Evolutionary conservation across 805 yeast species (phyloP).

Genomic region (Metschnikowia lunata): DNA sequence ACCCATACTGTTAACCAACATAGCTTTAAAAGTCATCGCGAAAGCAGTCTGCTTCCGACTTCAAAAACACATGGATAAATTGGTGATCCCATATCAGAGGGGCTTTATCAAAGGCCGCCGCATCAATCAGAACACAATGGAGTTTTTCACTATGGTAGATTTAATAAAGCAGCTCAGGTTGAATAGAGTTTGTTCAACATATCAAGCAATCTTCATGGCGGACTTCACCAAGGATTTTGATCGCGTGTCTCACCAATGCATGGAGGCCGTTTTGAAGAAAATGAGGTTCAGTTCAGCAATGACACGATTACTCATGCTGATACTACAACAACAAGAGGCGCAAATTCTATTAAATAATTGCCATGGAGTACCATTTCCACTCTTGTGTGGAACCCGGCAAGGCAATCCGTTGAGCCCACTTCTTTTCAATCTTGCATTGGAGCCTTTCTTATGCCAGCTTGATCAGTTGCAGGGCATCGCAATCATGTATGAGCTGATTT

Average conservation of each 20-base stretch:
- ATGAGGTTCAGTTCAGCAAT: not conserved
- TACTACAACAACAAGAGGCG: slow-evolving; percentile 3
- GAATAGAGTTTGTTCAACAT: not conserved
- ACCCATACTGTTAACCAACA: slow-evolving; percentile 5
- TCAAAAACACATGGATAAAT: not conserved
- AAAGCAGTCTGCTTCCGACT: slow-evolving; percentile 2
- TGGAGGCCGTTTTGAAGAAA: not conserved
- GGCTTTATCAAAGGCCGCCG: slow-evolving; percentile 1
- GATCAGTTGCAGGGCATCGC: not conserved
- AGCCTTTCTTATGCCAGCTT: slow-evolving; percentile 3
- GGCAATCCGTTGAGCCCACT: slow-evolving; percentile 7
- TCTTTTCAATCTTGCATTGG: slow-evolving; percentile 4
- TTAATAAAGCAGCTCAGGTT: not conserved
- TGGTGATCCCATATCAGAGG: slow-evolving; percentile 3
- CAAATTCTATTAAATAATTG: slow-evolving; percentile 2
- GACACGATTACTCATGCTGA: slow-evolving; percentile 3
- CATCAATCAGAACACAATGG: slow-evolving; percentile 3
- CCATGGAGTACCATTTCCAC: not conserved
- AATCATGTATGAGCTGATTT: not conserved
- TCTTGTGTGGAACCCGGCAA: slow-evolving; percentile 4
- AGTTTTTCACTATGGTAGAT: slow-evolving; percentile 2
- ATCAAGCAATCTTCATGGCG: not conserved
- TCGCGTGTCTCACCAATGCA: not conserved
- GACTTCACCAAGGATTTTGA: slow-evolving; percentile 5
- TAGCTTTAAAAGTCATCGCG: slow-evolving; percentile 1